A percentile compares a stretch with the other conserved stretches of the same genome.
Conservation (phyloP, 768 basidiomycete species). For the Russula vinacea region DNA sequence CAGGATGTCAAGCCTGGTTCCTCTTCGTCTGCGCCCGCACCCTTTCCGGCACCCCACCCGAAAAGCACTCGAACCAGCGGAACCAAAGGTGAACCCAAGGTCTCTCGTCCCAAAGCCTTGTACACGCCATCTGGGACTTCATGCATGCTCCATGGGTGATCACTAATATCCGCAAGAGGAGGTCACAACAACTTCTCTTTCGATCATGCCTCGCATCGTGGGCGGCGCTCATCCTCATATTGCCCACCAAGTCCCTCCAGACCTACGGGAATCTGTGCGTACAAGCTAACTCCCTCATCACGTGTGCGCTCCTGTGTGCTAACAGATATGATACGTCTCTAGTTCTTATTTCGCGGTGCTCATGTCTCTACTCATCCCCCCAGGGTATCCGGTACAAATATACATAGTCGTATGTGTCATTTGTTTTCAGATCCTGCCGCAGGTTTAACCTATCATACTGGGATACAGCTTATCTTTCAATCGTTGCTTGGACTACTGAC, state of each 20-base stretch:
- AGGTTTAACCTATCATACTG: slow-evolving; percentile 32
- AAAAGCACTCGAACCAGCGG: background rate
- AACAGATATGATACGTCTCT: background rate
- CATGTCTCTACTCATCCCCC: slow-evolving; percentile 18
- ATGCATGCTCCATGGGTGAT: slow-evolving; percentile 39
- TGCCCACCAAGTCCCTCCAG: slow-evolving; percentile 40
- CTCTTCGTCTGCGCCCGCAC: slow-evolving; percentile 3
- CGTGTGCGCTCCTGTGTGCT: background rate
- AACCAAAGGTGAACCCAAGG: background rate
- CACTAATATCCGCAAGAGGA: slow-evolving; percentile 38
- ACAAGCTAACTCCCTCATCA: background rate
- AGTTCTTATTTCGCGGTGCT: slow-evolving; percentile 21
- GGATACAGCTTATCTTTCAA: slow-evolving; percentile 13
- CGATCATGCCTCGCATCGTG: slow-evolving; percentile 45
- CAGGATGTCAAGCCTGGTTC: slow-evolving; percentile 13
- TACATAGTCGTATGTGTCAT: slow-evolving; percentile 7
- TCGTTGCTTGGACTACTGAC: slow-evolving; percentile 42
- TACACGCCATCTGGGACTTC: slow-evolving; percentile 14
- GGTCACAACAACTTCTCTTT: slow-evolving; percentile 39
- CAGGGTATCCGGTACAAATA: slow-evolving; percentile 23
- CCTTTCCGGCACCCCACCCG: background rate
- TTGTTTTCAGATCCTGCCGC: slow-evolving; percentile 37
- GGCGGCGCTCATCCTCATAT: slow-evolving; percentile 40
- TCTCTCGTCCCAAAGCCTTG: slow-evolving; percentile 2
- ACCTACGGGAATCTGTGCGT: slow-evolving; percentile 44